A percentile compares a stretch with the other conserved stretches of the same genome.
These are phyloP conservation scores for Buxus sempervirens DNA, from an alignment of 164 flowering plant genomes.

Conservation along the genomic window DNA sequence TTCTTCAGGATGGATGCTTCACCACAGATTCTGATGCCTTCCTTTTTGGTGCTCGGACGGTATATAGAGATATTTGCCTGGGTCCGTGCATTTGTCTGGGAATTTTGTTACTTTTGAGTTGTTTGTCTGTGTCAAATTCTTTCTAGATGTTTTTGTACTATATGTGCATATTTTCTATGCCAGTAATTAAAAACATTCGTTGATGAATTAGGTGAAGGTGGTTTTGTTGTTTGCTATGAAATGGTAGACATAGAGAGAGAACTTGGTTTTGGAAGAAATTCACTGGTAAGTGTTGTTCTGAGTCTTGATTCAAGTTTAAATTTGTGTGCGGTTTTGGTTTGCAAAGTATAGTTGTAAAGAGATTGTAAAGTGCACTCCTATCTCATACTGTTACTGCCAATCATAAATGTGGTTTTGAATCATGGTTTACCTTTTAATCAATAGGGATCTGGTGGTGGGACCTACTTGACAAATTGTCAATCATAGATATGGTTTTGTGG, in stretches of 20 bases:
- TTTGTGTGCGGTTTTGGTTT: neutral
- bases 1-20: constrained; percentile 90
- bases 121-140: constrained; percentile 4
- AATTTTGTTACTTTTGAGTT: neutral
- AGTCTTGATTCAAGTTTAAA: neutral
- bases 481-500: too few relatives aligned
- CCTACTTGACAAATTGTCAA: neutral
- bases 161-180: neutral
- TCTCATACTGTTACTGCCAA: neutral
- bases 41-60: constrained; percentile 93
- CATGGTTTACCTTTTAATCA: neutral
- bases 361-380: neutral
- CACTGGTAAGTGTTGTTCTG: constrained; percentile 51
- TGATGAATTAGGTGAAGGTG: constrained; percentile 64
- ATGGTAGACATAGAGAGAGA: constrained; percentile 82
- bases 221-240: constrained; percentile 87
- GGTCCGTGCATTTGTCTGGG: constrained; percentile 38
- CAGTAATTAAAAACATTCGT: constrained; percentile 5
- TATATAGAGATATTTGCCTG: constrained; percentile 87
- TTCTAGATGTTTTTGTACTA: neutral
- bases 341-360: neutral
- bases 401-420: neutral
- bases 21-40: constrained; percentile 90
- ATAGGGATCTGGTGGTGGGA: neutral
- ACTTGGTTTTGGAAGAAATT: constrained; percentile 91